Evolutionary conservation across 2,329 filamentous ascomycete genomes (phyloP).

Genomic region (Blastomyces percursus): DNA sequence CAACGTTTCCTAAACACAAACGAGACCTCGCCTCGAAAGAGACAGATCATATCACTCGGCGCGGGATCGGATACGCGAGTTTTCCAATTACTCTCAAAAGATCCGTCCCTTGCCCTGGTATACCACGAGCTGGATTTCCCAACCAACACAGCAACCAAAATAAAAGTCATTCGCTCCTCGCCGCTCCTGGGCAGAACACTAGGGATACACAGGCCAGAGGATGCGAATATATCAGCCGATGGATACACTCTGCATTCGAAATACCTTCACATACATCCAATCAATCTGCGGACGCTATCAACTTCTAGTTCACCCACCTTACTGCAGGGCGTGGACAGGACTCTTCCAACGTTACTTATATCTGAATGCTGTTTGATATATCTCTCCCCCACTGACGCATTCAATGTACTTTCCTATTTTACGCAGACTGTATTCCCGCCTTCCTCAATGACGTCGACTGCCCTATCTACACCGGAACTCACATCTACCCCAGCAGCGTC

Average conservation of each 20-base stretch:
- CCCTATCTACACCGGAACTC: slow-evolving; percentile 7
- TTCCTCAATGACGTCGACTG: slow-evolving; percentile 28
- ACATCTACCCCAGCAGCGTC: slow-evolving; percentile 10
- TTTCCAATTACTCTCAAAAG: slow-evolving; percentile 55
- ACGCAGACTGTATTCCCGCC: slow-evolving; percentile 37
- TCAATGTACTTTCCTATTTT: slow-evolving; percentile 55
- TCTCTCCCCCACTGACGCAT: slow-evolving; percentile 55
- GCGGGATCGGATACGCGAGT: slow-evolving; percentile 88
- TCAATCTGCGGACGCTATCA: slow-evolving; percentile 58
- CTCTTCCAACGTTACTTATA: slow-evolving; percentile 67
- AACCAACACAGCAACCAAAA: slow-evolving; percentile 58
- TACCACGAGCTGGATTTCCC: slow-evolving; percentile 95
- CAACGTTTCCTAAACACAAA: slow-evolving; percentile 51
- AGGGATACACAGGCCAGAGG: slow-evolving; percentile 19
- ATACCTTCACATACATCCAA: slow-evolving; percentile 46
- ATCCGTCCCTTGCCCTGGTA: slow-evolving; percentile 41
- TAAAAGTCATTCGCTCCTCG: slow-evolving; percentile 32
- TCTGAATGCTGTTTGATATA: slow-evolving; percentile 97
- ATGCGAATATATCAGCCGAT: slow-evolving; percentile 28
- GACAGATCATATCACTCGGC: slow-evolving; percentile 83
- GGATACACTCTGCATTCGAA: slow-evolving; percentile 38
- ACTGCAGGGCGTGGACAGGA: slow-evolving; percentile 42
- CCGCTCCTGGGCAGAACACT: slow-evolving; percentile 24
- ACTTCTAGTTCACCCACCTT: slow-evolving; percentile 16
- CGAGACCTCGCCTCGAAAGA: slow-evolving; percentile 27